Percentiles rank a stretch among this genome's conserved stretches.
Evolutionary conservation across 1,284 basidiomycete genomes (phyloP).

Genomic region (Peniophora sp.): DNA sequence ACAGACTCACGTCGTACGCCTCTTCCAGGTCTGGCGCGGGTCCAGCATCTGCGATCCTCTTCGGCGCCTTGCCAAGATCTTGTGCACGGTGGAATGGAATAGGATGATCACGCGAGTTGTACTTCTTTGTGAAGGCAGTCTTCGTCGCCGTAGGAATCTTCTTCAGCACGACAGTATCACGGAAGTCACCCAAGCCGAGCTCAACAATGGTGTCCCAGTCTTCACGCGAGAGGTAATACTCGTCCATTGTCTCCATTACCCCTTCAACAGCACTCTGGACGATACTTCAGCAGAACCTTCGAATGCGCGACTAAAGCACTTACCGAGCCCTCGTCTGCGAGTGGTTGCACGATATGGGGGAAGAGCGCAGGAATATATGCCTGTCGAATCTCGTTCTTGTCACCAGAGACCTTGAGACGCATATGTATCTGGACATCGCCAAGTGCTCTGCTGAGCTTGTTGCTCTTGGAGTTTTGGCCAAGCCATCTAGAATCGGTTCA

Average conservation of each 20-base stretch:
- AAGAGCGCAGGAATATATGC: slow-evolving; percentile 86
- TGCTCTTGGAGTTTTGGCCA: slow-evolving; percentile 93
- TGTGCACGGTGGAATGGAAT: slow-evolving; percentile 86
- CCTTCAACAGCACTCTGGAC: slow-evolving; percentile 71
- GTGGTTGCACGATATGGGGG: slow-evolving; percentile 71
- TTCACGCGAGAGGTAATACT: slow-evolving; percentile 88
- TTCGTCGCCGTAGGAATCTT: slow-evolving; percentile 81
- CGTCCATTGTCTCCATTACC: slow-evolving; percentile 87
- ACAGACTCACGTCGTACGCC: slow-evolving; percentile 52
- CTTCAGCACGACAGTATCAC: slow-evolving; percentile 71
- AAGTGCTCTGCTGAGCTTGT: slow-evolving; percentile 75
- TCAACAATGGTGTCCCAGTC: slow-evolving; percentile 97
- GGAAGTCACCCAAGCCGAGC: slow-evolving; percentile 79
- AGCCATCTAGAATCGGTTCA: slow-evolving; percentile 63
- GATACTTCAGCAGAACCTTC: background rate
- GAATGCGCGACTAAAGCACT: slow-evolving; percentile 19
- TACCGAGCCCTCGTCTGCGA: slow-evolving; percentile 65
- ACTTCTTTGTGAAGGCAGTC: slow-evolving; percentile 83
- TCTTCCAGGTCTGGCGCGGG: slow-evolving; percentile 86
- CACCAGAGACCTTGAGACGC: slow-evolving; percentile 88
- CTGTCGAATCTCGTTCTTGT: slow-evolving; percentile 84
- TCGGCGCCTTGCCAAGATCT: slow-evolving; percentile 70
- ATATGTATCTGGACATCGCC: slow-evolving; percentile 92
- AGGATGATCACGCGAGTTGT: slow-evolving; percentile 82
- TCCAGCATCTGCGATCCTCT: slow-evolving; percentile 61